Base-by-base conservation (phyloP, 2,329 filamentous ascomycete species). In the Pseudogymnoascus sp. region DNA sequence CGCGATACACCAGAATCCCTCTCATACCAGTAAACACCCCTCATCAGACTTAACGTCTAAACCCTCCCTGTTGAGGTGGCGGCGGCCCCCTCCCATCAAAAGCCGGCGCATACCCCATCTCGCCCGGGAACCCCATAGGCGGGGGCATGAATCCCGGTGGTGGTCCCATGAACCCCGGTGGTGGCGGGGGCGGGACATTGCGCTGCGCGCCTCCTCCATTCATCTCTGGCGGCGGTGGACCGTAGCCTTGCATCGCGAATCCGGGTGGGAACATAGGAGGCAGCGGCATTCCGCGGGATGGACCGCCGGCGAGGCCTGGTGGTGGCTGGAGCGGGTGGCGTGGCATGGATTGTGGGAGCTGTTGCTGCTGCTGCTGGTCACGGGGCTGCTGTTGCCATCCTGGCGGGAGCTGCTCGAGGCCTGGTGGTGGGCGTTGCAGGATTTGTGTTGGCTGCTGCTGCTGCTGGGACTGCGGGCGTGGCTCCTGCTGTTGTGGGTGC, bases 381-480 rank as follows among this genome's bases (percentile, higher is more conserved):
- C 78, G 78, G 66, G 79, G 73, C 65, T 80, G 78, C 59, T 70
- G 78, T 76, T 84, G 79, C 77, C 82, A 85, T 64, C 75, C 80
- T 16, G 80, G 82, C 16, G 81, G 82, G 75, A 87, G 82, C 69
- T 84, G 82, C 53, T 79, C 84, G 42, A 88, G 75, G 6, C 85
- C 85, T 1, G 84, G 83, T 16, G 80, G 82, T n/a, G 83, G 84
- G 5, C 85, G 82, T 73, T 88, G 85, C 21, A 88, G 73, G 62
- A 88, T 88, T 70, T 88, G 85, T 3, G 84, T 86, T 4, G 84
- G 84, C 67, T 84, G 82, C 64, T 79, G 79, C 37, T 84, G 82
- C 14, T 86, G 81, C 68, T 83, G 79, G 66, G 46, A 56, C n/a
- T 84, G 83, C 36, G 25, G 36, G 28, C 61, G 28, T 1, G 34